Conservation (phyloP, 495 filamentous ascomycete species). For the Talaromyces proteolyticus region DNA sequence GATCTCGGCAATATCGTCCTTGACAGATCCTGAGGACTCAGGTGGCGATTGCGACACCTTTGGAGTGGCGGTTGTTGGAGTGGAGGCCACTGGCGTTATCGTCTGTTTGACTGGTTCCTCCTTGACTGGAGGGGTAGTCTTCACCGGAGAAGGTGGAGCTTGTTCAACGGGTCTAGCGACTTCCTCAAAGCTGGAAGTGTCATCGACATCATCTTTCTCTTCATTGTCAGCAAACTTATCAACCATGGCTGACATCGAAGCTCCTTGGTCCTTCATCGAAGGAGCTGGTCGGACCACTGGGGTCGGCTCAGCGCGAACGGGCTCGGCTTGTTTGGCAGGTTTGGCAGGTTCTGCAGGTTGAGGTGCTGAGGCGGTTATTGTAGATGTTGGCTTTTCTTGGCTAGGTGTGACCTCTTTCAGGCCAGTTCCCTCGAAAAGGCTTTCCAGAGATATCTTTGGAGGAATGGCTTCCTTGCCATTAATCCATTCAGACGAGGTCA, state of each 20-base stretch:
- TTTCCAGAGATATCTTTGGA: conserved; percentile 88
- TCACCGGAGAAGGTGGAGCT: conserved; percentile 16
- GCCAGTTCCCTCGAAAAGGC: conserved; percentile 77
- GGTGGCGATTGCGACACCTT: conserved; percentile 7
- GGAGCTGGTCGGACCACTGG: conserved; percentile 49
- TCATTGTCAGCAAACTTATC: conserved; percentile 74
- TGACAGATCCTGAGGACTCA: conserved; percentile 18
- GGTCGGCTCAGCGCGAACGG: conserved; percentile 24
- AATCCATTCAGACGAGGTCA: conserved; percentile 79
- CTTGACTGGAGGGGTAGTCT: conserved; percentile 20
- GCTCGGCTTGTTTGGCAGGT: conserved; percentile 32
- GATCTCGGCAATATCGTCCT: conserved; percentile 37
- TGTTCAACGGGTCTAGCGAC: conserved; percentile 60
- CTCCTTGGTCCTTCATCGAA: conserved; percentile 75
- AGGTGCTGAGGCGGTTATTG: conserved; percentile 32
- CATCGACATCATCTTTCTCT: conserved; percentile 50
- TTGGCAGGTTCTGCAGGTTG: conserved; percentile 43
- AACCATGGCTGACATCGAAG: conserved; percentile 76
- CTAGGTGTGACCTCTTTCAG: conserved; percentile 64
- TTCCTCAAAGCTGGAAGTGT: conserved; percentile 79
- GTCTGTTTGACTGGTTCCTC: conserved; percentile 15
- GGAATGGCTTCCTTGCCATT: conserved; percentile 76
- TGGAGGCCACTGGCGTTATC: conserved; percentile 12
- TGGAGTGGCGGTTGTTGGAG: conserved; percentile 14
- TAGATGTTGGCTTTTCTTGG: conserved; percentile 56